These are phyloP conservation scores for Achlya hypogyna DNA, from an alignment of 352 stramenopile genomes.

Conservation along the genomic window DNA sequence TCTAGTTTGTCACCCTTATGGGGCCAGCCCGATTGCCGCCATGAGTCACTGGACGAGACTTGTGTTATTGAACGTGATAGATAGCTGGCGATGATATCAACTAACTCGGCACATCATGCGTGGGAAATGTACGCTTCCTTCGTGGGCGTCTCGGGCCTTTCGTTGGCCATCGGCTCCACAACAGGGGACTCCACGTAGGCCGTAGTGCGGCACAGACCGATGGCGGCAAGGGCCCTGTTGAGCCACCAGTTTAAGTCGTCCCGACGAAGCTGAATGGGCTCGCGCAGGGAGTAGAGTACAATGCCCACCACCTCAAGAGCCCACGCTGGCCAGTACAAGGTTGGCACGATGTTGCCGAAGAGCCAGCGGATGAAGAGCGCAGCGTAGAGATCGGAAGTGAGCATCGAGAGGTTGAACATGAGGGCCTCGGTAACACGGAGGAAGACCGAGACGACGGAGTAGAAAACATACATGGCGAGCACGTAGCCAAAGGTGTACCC, in stretches of 20 bases:
- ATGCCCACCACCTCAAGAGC: slow-evolving; percentile 13
- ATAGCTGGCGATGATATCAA: not conserved
- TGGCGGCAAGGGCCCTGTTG: not conserved
- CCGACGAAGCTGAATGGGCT: slow-evolving; percentile 1
- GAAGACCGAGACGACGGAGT: slow-evolving; percentile 55
- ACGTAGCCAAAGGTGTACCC: slow-evolving; percentile 58
- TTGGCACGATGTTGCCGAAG: not conserved
- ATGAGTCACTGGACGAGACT: too few relatives aligned
- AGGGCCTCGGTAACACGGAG: slow-evolving; percentile 53
- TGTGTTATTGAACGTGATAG: not conserved
- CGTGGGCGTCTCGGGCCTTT: not conserved
- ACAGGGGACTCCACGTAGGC: too few relatives aligned
- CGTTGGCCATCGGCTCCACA: too few relatives aligned
- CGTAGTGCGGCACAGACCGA: not conserved
- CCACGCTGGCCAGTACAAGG: slow-evolving; percentile 18
- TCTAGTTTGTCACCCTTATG: too few relatives aligned
- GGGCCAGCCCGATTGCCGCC: too few relatives aligned
- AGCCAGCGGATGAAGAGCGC: slow-evolving; percentile 9
- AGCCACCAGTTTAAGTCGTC: slow-evolving; percentile 8
- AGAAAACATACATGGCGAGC: slow-evolving; percentile 51
- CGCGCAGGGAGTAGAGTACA: slow-evolving; percentile 10
- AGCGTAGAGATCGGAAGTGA: slow-evolving; percentile 29
- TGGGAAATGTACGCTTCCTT: not conserved
- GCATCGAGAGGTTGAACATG: slow-evolving; percentile 62
- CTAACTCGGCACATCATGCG: not conserved